These are phyloP conservation scores for Peronosclerospora sorghi DNA, from an alignment of 352 stramenopile species.

Conservation along the genomic window DNA sequence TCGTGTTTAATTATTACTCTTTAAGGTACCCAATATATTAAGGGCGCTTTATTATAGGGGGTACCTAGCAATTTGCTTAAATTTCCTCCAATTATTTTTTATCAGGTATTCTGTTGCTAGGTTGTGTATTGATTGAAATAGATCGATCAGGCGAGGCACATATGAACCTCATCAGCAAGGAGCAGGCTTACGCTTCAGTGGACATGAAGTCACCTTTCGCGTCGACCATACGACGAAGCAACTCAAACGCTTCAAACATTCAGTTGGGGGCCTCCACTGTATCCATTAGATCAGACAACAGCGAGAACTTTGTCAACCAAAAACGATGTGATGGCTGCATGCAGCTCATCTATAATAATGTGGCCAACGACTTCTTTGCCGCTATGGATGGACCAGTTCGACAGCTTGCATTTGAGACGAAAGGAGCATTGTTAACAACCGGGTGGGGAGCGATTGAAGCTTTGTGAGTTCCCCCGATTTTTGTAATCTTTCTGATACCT, in stretches of 20 bases:
- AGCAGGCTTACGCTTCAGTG: slow-evolving; percentile 63
- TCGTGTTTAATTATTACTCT: too few relatives aligned
- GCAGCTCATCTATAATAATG: slow-evolving; percentile 33
- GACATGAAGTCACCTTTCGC: slow-evolving; percentile 52
- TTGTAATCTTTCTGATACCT: not conserved
- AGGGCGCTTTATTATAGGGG: too few relatives aligned
- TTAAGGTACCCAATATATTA: too few relatives aligned
- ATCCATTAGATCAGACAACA: slow-evolving; percentile 22
- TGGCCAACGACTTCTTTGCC: slow-evolving; percentile 46
- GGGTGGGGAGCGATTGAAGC: slow-evolving; percentile 26
- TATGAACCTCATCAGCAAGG: slow-evolving; percentile 68
- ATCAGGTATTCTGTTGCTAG: too few relatives aligned
- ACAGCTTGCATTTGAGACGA: slow-evolving; percentile 67
- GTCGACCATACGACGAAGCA: slow-evolving; percentile 19
- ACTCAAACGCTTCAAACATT: slow-evolving; percentile 24
- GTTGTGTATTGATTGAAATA: slow-evolving; percentile 1
- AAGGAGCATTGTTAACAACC: slow-evolving; percentile 70
- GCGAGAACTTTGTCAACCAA: slow-evolving; percentile 10
- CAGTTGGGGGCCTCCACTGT: slow-evolving; percentile 25
- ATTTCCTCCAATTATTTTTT: too few relatives aligned
- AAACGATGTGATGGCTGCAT: slow-evolving; percentile 5
- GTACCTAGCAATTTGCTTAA: too few relatives aligned
- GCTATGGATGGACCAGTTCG: slow-evolving; percentile 55
- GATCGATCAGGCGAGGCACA: not conserved
- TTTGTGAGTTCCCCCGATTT: not conserved